Conservation (phyloP, 495 filamentous ascomycete species). For the Cercophora newfieldiana region DNA sequence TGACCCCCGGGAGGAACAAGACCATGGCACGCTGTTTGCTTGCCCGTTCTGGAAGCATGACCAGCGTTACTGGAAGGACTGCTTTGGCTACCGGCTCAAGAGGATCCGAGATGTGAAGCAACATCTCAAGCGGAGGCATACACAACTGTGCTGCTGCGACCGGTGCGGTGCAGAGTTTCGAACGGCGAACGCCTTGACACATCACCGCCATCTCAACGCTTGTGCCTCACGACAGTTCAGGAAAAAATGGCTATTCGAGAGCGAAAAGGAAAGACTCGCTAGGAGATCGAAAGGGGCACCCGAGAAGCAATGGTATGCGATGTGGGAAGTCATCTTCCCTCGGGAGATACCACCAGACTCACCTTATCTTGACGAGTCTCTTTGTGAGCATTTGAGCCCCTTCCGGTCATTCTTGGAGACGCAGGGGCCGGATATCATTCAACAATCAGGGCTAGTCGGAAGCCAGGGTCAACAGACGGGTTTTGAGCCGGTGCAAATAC, state of each 20-base stretch:
- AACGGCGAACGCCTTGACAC: background rate
- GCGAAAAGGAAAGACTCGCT: background rate
- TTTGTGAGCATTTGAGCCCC: constrained; percentile 13
- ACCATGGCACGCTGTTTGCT: constrained; percentile 4
- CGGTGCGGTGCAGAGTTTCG: constrained; percentile 9
- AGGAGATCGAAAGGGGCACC: background rate
- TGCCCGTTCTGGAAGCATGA: constrained; percentile 17
- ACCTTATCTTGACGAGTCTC: background rate
- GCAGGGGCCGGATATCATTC: background rate
- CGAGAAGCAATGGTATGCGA: constrained; percentile 16
- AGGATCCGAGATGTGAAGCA: constrained; percentile 17
- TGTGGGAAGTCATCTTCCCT: constrained; percentile 16
- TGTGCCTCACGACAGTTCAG: background rate
- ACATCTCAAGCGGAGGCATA: constrained; percentile 7
- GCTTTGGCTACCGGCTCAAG: constrained; percentile 11
- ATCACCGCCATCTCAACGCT: background rate
- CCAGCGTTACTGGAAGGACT: background rate
- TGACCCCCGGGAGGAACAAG: no score
- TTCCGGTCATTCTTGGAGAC: constrained; percentile 2
- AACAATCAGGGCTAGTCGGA: background rate
- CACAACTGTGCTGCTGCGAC: background rate
- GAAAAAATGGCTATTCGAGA: background rate
- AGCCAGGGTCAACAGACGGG: background rate
- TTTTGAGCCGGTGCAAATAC: background rate
- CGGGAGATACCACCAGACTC: constrained; percentile 4